phyloP scores from a whole-genome alignment of 2,329 filamentous ascomycete genomes.

The Colletotrichum sp. region DNA sequence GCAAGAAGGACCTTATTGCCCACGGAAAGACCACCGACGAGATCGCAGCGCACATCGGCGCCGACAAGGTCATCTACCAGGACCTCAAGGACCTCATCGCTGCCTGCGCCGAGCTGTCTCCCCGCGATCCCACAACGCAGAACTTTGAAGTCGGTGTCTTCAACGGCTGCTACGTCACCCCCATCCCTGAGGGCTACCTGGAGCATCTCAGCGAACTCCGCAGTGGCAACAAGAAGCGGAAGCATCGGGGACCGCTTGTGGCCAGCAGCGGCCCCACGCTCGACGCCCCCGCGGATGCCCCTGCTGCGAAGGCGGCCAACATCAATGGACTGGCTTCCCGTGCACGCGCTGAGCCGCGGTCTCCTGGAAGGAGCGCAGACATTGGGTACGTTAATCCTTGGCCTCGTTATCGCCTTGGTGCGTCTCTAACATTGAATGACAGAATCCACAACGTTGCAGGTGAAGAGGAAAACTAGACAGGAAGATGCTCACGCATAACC shows the following conservation, averaged over 20 bases:
- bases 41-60: conserved; percentile 47
- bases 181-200: conserved; percentile 81
- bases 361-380: neutral
- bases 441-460: conserved; percentile 12
- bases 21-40: conserved; percentile 43
- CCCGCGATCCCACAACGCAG: conserved; percentile 55
- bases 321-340: neutral
- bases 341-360: neutral
- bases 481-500: neutral
- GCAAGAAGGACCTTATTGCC: conserved; percentile 45
- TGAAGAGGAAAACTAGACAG: conserved; percentile 8
- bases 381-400: neutral
- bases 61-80: conserved; percentile 62
- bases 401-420: neutral
- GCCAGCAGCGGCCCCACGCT: conserved; percentile 3
- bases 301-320: neutral
- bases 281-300: neutral
- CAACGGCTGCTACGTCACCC: conserved; percentile 84
- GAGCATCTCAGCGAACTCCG: conserved; percentile 76
- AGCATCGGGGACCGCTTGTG: neutral
- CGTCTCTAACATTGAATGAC: neutral
- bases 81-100: conserved; percentile 77
- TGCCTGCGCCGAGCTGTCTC: conserved; percentile 76
- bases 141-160: conserved; percentile 93
- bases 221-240: conserved; percentile 64